phyloP scores from a whole-genome alignment of 352 stramenopile genomes.

The Phytophthora tubulina region DNA sequence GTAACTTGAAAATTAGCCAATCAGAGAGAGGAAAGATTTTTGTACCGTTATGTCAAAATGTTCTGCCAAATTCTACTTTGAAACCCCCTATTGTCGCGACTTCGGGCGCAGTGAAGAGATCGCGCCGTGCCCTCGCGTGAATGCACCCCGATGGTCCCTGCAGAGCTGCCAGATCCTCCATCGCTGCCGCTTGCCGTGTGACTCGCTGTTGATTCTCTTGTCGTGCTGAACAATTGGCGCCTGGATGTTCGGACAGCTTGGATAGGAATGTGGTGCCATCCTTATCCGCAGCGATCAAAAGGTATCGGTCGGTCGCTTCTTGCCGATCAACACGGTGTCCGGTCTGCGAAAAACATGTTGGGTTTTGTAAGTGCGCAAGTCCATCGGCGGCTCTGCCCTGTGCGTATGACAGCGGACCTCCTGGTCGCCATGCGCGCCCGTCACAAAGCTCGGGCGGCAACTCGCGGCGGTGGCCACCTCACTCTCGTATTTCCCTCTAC shows the following conservation, averaged over 20 bases:
- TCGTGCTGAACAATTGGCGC: slow-evolving; percentile 34
- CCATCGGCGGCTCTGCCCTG: not conserved
- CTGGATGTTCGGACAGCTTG: slow-evolving; percentile 29
- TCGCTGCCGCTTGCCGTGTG: not conserved
- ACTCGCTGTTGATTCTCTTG: slow-evolving; percentile 26
- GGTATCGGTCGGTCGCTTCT: slow-evolving; percentile 18
- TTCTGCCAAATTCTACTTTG: no score
- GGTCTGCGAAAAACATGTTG: slow-evolving; percentile 36
- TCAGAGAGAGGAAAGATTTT: no score
- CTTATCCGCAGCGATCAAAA: slow-evolving; percentile 27
- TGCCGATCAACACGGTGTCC: slow-evolving; percentile 26
- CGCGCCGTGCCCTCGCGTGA: not conserved
- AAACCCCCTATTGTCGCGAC: not conserved
- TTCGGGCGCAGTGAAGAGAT: slow-evolving; percentile 1
- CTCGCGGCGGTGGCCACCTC: slow-evolving; percentile 2
- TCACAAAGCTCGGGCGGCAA: slow-evolving; percentile 33
- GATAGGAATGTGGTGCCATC: slow-evolving; percentile 6
- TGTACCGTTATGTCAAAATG: no score
- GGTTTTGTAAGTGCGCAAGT: slow-evolving; percentile 19
- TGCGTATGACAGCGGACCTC: slow-evolving; percentile 35
- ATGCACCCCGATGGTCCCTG: not conserved
- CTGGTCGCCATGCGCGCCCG: slow-evolving; percentile 12
- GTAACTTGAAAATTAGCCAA: no score
- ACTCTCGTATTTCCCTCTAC: slow-evolving; percentile 30
- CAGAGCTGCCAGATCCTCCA: no score